phyloP scores from a whole-genome alignment of 306 rosid species.

The Alnus rubra region DNA sequence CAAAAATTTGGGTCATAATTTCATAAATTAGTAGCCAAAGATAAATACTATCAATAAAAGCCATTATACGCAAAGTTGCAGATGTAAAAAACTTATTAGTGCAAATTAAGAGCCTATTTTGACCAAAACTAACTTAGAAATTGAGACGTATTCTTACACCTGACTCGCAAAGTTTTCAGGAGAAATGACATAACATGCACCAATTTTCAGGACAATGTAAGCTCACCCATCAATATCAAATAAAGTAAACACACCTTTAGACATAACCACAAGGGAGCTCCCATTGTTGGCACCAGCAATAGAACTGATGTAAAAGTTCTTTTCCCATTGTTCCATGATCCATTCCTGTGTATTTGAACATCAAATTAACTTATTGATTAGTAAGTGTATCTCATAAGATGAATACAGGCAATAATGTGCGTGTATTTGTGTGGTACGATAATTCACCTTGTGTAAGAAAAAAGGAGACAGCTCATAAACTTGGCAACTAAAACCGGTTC shows the following conservation, averaged over 20 bases:
- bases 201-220: neutral
- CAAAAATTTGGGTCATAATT: conserved; percentile 17
- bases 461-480: conserved; percentile 77
- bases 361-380: conserved; percentile 2
- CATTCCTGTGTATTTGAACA: conserved; percentile 44
- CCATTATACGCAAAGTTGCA: neutral
- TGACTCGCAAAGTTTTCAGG: neutral
- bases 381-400: neutral
- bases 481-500: conserved; percentile 83
- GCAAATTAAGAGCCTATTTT: neutral
- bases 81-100: neutral
- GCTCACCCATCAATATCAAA: neutral
- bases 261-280: conserved; percentile 72
- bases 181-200: neutral
- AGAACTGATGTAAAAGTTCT: conserved; percentile 62
- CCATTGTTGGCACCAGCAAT: conserved; percentile 69
- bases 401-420: neutral
- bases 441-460: conserved; percentile 83
- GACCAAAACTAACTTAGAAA: neutral
- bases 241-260: conserved; percentile 46
- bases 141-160: neutral
- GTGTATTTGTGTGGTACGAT: conserved; percentile 13
- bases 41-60: neutral
- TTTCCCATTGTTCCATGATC: conserved; percentile 78
- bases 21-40: neutral